A percentile compares a stretch with the other conserved stretches of the same genome.
phyloP scores from a whole-genome alignment of 306 rosid species.

The Casuarina equisetifolia region DNA sequence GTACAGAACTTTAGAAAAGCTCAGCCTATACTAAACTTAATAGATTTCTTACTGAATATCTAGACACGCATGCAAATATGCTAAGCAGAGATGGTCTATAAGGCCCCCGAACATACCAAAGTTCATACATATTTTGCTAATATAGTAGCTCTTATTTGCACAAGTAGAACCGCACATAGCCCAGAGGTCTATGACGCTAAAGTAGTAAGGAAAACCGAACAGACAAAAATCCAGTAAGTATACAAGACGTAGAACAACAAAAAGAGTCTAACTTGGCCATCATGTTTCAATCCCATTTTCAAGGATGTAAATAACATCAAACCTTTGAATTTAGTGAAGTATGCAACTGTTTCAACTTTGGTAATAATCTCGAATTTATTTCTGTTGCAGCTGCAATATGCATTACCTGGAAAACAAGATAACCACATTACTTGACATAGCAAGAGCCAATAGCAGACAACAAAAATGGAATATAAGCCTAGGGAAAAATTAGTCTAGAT shows the following conservation, averaged over 20 bases:
- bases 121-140: too few relatives aligned
- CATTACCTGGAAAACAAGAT: too few relatives aligned
- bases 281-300: neutral
- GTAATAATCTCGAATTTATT: too few relatives aligned
- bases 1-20: neutral
- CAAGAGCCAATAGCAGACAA: neutral
- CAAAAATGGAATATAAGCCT: constrained; percentile 4
- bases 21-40: neutral
- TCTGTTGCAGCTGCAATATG: too few relatives aligned
- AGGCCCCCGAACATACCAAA: too few relatives aligned
- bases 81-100: too few relatives aligned
- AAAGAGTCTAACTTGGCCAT: constrained; percentile 5
- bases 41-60: neutral
- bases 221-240: neutral
- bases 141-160: neutral
- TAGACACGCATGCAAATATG: neutral
- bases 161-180: neutral
- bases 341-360: too few relatives aligned
- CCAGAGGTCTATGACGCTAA: neutral
- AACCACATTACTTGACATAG: neutral
- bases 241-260: neutral
- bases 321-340: too few relatives aligned
- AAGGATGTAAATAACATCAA: constrained; percentile 13
- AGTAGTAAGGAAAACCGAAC: neutral
- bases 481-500: constrained; percentile 3